phyloP scores from a whole-genome alignment of 2,329 filamentous ascomycete genomes.

The Metarhizium rileyi region DNA sequence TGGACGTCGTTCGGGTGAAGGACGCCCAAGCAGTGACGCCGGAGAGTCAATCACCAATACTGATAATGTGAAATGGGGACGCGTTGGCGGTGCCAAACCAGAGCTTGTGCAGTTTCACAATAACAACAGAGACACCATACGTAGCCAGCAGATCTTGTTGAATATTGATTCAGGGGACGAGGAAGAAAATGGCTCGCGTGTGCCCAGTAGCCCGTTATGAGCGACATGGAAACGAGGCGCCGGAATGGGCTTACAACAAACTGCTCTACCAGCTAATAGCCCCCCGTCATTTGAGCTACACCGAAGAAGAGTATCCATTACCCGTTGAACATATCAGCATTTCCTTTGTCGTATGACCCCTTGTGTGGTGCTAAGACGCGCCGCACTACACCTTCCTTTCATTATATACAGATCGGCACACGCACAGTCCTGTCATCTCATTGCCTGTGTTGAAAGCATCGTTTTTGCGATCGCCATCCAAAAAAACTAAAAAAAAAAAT shows the following conservation, averaged over 20 bases:
- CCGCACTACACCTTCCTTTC: not conserved
- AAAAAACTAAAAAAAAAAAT: not conserved
- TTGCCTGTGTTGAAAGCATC: not conserved
- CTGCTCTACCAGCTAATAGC: not conserved
- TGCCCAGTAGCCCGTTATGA: slow-evolving; percentile 3
- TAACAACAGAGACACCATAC: slow-evolving; percentile 33
- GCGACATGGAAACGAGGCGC: not conserved
- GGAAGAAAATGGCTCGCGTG: slow-evolving; percentile 19
- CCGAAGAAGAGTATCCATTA: not conserved
- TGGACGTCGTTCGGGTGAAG: slow-evolving; percentile 38
- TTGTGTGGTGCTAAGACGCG: not conserved
- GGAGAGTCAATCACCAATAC: slow-evolving; percentile 33
- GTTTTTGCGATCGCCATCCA: not conserved
- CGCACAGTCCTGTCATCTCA: not conserved
- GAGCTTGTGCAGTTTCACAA: slow-evolving; percentile 49
- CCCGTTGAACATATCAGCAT: not conserved
- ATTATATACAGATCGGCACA: not conserved
- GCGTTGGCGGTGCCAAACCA: slow-evolving; percentile 34
- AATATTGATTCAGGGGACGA: slow-evolving; percentile 29
- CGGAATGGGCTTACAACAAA: not conserved
- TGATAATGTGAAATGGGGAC: slow-evolving; percentile 42
- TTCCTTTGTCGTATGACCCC: not conserved
- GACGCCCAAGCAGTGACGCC: slow-evolving; percentile 49
- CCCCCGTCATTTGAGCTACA: not conserved
- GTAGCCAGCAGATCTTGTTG: slow-evolving; percentile 43